Evolutionary conservation across 2,329 filamentous ascomycete genomes (phyloP).

Genomic region (Phaeosphaeria sp.): DNA sequence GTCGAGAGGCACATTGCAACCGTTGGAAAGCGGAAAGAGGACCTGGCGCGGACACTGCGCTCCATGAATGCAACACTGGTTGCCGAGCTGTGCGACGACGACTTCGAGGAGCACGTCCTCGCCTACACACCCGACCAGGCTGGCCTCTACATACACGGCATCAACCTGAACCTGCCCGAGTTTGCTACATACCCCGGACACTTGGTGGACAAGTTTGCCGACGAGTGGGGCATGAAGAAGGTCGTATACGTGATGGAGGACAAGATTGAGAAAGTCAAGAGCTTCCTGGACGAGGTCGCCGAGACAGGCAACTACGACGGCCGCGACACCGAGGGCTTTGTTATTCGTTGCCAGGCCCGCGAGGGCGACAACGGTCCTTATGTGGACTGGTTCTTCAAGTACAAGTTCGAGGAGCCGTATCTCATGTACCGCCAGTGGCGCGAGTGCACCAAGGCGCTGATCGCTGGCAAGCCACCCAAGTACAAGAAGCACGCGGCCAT

Average conservation of each 20-base stretch:
- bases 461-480: constrained; percentile 74
- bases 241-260: constrained; percentile 81
- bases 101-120: constrained; percentile 95
- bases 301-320: constrained; percentile 90
- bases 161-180: constrained; percentile 93
- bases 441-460: constrained; percentile 92
- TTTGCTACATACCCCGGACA: constrained; percentile 86
- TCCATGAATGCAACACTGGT: constrained; percentile 90
- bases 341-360: constrained; percentile 82
- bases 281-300: constrained; percentile 82
- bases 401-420: constrained; percentile 99
- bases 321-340: constrained; percentile 94
- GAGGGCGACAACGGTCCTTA: constrained; percentile 63
- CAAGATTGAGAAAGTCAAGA: constrained; percentile 74
- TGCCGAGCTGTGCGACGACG: constrained; percentile 93
- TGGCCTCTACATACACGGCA: constrained; percentile 92
- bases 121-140: constrained; percentile 83
- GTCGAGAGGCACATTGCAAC: constrained; percentile 79
- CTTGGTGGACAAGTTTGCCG: constrained; percentile 88
- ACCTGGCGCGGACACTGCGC: constrained; percentile 78
- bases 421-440: constrained; percentile 99
- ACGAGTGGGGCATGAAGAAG: constrained; percentile 92
- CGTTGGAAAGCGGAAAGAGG: constrained; percentile 78
- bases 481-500: constrained; percentile 88
- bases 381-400: constrained; percentile 99